Conservation (phyloP, 352 stramenopile genomes). For the Elongisporangium prolatum region DNA sequence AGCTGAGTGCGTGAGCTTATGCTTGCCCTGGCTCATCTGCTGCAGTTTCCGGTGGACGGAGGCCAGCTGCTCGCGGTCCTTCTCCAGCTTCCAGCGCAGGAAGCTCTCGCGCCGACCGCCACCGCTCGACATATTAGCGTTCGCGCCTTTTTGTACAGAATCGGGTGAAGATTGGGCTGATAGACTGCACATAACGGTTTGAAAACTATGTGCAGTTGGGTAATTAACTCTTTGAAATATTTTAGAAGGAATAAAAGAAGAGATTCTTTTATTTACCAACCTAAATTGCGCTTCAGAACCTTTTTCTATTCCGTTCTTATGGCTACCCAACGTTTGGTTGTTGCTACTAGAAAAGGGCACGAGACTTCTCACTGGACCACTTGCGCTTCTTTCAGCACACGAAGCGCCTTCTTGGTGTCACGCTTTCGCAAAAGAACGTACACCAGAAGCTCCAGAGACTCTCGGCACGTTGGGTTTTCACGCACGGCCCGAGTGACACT, state of each 20-base stretch:
- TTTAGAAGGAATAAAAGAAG: background rate
- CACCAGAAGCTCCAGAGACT: constrained; percentile 83
- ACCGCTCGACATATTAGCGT: background rate
- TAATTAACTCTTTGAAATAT: background rate
- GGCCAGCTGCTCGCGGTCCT: background rate
- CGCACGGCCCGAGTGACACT: constrained; percentile 80
- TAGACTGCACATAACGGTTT: background rate
- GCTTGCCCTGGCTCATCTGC: background rate
- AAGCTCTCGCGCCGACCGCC: background rate
- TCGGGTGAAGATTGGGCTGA: background rate
- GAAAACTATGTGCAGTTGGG: background rate
- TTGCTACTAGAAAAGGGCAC: background rate
- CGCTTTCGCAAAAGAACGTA: constrained; percentile 88
- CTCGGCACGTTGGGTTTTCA: constrained; percentile 74
- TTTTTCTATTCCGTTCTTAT: background rate
- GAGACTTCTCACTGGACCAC: constrained; percentile 37
- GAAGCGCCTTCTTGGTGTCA: constrained; percentile 84
- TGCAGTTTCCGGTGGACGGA: background rate
- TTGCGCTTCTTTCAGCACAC: constrained; percentile 83
- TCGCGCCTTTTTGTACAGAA: background rate
- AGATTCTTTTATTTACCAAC: background rate
- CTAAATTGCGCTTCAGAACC: background rate
- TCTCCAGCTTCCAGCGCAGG: background rate
- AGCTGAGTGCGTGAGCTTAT: background rate
- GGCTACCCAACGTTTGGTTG: background rate